Evolutionary conservation across 2,329 filamentous ascomycete species (phyloP).

Genomic region (Thermoascus crustaceus): DNA sequence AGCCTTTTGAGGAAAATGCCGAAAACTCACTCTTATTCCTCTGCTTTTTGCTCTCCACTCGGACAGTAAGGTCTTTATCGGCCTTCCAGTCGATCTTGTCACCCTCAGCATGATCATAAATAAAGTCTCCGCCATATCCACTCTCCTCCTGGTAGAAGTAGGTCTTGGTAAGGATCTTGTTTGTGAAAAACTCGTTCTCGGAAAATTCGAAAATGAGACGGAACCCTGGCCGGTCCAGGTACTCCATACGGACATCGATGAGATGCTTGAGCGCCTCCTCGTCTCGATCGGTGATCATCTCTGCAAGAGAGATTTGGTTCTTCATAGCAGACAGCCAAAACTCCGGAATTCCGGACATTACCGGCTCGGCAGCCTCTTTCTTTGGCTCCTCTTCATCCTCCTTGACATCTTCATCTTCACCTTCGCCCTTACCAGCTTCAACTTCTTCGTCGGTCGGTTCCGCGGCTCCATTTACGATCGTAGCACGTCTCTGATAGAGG

Average conservation of each 20-base stretch:
- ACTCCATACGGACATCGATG: slow-evolving; percentile 95
- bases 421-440: slow-evolving; percentile 72
- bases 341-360: slow-evolving; percentile 78
- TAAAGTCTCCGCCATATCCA: slow-evolving; percentile 97
- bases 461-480: slow-evolving; percentile 77
- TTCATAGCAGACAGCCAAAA: slow-evolving; percentile 99
- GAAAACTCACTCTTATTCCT: slow-evolving; percentile 84
- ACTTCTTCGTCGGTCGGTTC: slow-evolving; percentile 87
- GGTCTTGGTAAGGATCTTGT: slow-evolving; percentile 95
- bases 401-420: slow-evolving; percentile 59
- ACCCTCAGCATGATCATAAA: slow-evolving; percentile 97
- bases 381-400: slow-evolving; percentile 50
- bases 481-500: slow-evolving; percentile 87
- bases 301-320: slow-evolving; percentile 92
- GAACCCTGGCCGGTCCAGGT: slow-evolving; percentile 96
- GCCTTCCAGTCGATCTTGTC: slow-evolving; percentile 97
- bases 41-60: slow-evolving; percentile 98
- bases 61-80: slow-evolving; percentile 86
- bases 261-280: slow-evolving; percentile 87
- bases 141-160: slow-evolving; percentile 99
- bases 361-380: slow-evolving; percentile 38
- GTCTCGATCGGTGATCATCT: slow-evolving; percentile 98
- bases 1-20: background rate
- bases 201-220: slow-evolving; percentile 94
- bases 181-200: slow-evolving; percentile 93